Conservation (phyloP, 2,329 filamentous ascomycete species). For the Cadophora luteo-olivacea region DNA sequence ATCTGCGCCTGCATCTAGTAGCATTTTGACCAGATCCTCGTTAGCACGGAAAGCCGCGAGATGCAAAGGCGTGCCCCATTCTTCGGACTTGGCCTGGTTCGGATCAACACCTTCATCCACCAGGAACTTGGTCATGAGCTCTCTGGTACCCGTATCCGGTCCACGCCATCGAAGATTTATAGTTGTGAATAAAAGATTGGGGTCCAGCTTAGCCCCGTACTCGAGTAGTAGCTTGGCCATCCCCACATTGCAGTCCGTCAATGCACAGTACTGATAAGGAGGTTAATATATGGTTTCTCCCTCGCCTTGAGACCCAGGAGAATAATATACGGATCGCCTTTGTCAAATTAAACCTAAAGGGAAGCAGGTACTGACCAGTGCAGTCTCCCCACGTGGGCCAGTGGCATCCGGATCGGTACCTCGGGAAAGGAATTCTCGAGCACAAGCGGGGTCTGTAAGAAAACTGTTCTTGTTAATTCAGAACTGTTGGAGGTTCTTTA, state of each 20-base stretch:
- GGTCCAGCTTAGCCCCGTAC: neutral
- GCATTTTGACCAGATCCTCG: neutral
- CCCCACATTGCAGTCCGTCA: neutral
- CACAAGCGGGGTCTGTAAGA: neutral
- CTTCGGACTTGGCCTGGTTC: neutral
- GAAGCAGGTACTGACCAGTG: neutral
- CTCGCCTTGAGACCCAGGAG: neutral
- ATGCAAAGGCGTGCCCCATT: neutral
- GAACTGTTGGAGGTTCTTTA: neutral
- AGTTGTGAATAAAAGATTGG: neutral
- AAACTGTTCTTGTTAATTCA: neutral
- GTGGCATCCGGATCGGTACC: neutral
- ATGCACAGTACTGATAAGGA: neutral
- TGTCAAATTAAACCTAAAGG: neutral
- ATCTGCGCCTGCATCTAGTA: slow-evolving; percentile 3
- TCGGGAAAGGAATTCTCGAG: slow-evolving; percentile 7
- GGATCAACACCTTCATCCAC: neutral
- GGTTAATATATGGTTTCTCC: neutral
- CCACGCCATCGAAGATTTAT: neutral
- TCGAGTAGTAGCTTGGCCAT: neutral
- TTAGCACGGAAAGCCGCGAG: neutral
- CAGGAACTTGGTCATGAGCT: neutral
- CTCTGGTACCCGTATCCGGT: neutral
- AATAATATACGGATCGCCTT: neutral
- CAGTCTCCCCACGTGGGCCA: neutral